phyloP scores from a whole-genome alignment of 768 basidiomycete genomes.

The Gelatoporia subvermispora region DNA sequence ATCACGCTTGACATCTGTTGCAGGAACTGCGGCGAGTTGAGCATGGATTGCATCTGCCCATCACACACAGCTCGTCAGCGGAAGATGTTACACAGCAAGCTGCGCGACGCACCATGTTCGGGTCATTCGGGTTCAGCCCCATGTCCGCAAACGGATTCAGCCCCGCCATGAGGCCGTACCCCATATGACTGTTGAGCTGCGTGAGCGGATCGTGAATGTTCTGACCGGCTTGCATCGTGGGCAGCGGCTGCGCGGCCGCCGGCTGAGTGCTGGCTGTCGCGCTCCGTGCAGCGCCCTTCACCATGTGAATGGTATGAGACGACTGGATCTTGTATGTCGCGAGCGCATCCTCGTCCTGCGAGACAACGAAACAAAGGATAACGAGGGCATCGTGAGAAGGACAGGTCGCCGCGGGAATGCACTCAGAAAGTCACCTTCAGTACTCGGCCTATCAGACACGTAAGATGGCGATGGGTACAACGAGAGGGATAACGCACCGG shows the following conservation, averaged over 20 bases:
- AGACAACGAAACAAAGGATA: too few species aligned
- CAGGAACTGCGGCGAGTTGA: constrained; percentile 80
- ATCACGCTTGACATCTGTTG: constrained; percentile 86
- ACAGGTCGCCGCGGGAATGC: neutral
- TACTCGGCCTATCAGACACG: constrained; percentile 49
- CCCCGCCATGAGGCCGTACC: constrained; percentile 76
- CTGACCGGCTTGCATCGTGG: constrained; percentile 89
- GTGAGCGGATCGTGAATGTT: constrained; percentile 85
- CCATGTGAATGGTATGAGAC: constrained; percentile 88
- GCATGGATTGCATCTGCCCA: constrained; percentile 71
- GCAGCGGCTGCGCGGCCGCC: constrained; percentile 53
- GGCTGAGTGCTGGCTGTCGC: constrained; percentile 31
- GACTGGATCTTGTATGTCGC: constrained; percentile 88
- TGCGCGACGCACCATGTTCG: constrained; percentile 74
- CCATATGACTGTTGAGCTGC: constrained; percentile 71
- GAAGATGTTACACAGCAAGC: neutral
- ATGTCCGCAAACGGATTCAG: constrained; percentile 91
- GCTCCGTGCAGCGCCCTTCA: constrained; percentile 69
- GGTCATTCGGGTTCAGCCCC: constrained; percentile 89
- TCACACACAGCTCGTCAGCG: neutral
- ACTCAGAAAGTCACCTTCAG: constrained; percentile 46
- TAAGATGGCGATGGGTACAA: neutral
- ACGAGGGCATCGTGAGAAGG: constrained; percentile 1
- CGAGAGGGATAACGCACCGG: constrained; percentile 45
- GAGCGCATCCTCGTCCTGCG: constrained; percentile 78